Evolutionary conservation across 306 rosid species (phyloP).

Genomic region (Luffa aegyptiaca): DNA sequence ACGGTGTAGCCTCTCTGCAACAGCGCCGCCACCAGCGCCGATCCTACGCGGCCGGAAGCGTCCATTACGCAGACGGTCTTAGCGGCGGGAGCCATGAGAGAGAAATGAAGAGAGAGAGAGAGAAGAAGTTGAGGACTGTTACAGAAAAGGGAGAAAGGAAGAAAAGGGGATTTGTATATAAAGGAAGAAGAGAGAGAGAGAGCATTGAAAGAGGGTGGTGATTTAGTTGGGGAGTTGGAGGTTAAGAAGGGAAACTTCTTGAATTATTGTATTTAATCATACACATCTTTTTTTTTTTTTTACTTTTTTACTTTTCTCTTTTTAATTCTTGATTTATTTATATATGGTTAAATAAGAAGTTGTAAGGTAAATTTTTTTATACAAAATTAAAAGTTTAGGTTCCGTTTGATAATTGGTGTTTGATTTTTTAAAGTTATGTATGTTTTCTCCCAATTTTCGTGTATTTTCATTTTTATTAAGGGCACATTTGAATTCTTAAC

Average conservation of each 20-base stretch:
- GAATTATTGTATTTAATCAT: not conserved
- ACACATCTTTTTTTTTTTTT: not conserved
- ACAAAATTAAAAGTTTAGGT: too few species aligned
- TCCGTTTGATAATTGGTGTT: too few species aligned
- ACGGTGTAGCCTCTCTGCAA: conserved; percentile 26
- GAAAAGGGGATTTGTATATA: not conserved
- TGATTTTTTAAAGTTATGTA: too few species aligned
- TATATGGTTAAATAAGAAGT: too few species aligned
- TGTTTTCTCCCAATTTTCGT: too few species aligned
- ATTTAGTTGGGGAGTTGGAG: conserved; percentile 8
- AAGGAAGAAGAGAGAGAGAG: not conserved
- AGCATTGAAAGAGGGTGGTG: conserved; percentile 3
- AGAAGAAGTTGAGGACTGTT: not conserved
- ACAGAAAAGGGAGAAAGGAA: not conserved
- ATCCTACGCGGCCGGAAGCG: conserved; percentile 20
- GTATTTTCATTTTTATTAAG: too few species aligned
- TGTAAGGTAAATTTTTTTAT: too few species aligned
- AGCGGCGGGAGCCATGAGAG: conserved; percentile 15
- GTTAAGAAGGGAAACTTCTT: not conserved
- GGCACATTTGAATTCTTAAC: too few species aligned
- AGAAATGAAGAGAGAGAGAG: not conserved
- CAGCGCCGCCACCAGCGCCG: conserved; percentile 15
- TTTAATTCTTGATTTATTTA: too few species aligned
- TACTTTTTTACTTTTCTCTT: too few species aligned
- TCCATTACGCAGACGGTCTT: conserved; percentile 27